These are phyloP conservation scores for Nigrospora osmanthi DNA, from an alignment of 2,329 filamentous ascomycete genomes.

Conservation along the genomic window DNA sequence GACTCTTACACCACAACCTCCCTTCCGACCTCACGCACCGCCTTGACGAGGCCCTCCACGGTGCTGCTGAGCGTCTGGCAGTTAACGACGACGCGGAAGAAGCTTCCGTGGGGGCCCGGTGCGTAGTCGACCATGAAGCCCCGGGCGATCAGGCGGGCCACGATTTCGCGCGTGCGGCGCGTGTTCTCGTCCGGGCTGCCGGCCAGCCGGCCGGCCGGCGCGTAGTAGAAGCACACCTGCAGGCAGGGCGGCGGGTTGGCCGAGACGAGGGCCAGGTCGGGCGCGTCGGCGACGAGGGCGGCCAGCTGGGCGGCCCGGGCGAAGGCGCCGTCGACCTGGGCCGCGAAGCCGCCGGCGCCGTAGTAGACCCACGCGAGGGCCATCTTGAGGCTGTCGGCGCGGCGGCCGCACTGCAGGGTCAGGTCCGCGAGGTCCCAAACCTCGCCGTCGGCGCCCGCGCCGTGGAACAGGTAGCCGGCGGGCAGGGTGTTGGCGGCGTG, in stretches of 20 bases:
- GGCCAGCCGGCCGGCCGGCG: slow-evolving; percentile 44
- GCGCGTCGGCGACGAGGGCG: slow-evolving; percentile 40
- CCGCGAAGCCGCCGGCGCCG: slow-evolving; percentile 64
- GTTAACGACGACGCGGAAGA: slow-evolving; percentile 54
- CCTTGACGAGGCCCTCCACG: slow-evolving; percentile 26
- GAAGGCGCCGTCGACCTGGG: slow-evolving; percentile 66
- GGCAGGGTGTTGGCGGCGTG: slow-evolving; percentile 78
- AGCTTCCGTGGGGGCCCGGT: slow-evolving; percentile 46
- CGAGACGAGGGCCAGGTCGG: slow-evolving; percentile 64
- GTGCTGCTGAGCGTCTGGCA: slow-evolving; percentile 44
- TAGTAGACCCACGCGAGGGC: slow-evolving; percentile 88
- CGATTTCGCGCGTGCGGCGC: slow-evolving; percentile 38
- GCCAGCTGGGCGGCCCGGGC: slow-evolving; percentile 63
- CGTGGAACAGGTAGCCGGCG: slow-evolving; percentile 80
- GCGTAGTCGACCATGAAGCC: slow-evolving; percentile 57
- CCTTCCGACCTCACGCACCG: slow-evolving; percentile 15
- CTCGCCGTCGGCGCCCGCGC: slow-evolving; percentile 36
- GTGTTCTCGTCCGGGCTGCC: slow-evolving; percentile 38
- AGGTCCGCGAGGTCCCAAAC: slow-evolving; percentile 87
- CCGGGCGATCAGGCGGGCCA: slow-evolving; percentile 34
- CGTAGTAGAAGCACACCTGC: slow-evolving; percentile 92
- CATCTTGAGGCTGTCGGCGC: slow-evolving; percentile 79
- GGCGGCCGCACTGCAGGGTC: slow-evolving; percentile 85
- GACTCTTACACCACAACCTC: slow-evolving; percentile 9
- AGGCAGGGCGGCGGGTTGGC: slow-evolving; percentile 76